Evolutionary conservation across 192 early-diverging fungal genomes (phyloP), one percentile per base, ranked within the genome.

Genomic region (Lobosporangium transversale): DNA sequence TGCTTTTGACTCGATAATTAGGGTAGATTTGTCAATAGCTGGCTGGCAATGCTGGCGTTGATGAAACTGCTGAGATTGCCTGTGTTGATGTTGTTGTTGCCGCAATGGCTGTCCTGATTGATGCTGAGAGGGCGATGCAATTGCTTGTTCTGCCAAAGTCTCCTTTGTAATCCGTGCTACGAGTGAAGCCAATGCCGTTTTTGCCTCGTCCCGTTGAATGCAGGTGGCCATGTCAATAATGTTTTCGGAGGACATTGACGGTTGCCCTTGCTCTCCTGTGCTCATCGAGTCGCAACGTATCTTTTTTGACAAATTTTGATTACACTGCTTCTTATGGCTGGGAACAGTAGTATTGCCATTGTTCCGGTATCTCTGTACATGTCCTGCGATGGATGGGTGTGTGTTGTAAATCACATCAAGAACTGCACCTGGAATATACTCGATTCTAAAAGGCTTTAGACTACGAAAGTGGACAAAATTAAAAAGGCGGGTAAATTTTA

Each of bases 381-480:
- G n/a, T n/a, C n/a, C n/a, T n/a, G n/a, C n/a, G n/a, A n/a, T 32
- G 18, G 9, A 12, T 53, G 30, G 3, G 4, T 26, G 30, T 4
- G 51, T 31, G 14, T 44, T 35, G 26, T 68, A 59, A 29, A 68
- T 44, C 1, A 59, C 56, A 53, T 68, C 66, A 3, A 68, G 29
- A 17, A 59, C 48, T 9, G 27, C 47, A 29, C 48, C 66, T 18
- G 56, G 56, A 2, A 68, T 29, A 52, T 53, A 51, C 11, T 51
- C 56, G 26, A 68, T 68, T 12, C 66, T 32, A n/a, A 68, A 51
- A 0, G 66, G 56, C 56, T 50, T 49, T 0, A 59, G 15, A 8
- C 65, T 67, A 50, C 10, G 29, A 20, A 17, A 50, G 48, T n/a
- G n/a, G n/a, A n/a, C n/a, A n/a, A n/a, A n/a, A n/a, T n/a, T 26